Base-by-base conservation (phyloP, 2,329 filamentous ascomycete genomes). In the Fusarium euwallaceae region DNA sequence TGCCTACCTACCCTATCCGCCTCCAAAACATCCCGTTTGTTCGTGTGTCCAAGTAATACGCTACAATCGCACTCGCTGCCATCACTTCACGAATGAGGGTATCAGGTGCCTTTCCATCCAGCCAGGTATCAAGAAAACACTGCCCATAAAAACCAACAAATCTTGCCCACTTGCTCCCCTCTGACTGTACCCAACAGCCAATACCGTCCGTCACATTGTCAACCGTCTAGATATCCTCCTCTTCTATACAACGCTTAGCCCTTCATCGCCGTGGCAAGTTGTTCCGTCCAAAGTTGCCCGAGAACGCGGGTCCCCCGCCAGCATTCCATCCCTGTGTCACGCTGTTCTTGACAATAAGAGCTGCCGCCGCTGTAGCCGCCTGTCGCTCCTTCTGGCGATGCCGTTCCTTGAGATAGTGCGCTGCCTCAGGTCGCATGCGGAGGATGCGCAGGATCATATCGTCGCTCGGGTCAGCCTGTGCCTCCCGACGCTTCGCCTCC, bases 371-470 rank as follows among this genome's bases (percentile, higher is more conserved):
- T 7, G 95, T 92, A 2, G 96, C 95, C 6, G 95, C 94, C 80
- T 98, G 91, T 74, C 97, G 89, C 86, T 98, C 97, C 87, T 97
- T 97, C 82, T 99, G 97, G 74, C 97, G 89, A 81, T 95, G 95
- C 48, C 97, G 88, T 82, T 98, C 96, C 79, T 94, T 94, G 70
- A 99, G 87, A 83, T 99, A 99, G 37, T 90, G 86, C 59, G 92
- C 89, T 4, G 97, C 97, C 84, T 98, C 97, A 3, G 95, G 95
- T 64, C 97, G 88, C 97, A 99, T 99, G 61, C 97, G 90, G 75
- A 99, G 84, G 75, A 99, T 99, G 22, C 97, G 90, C 78, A 99
- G 84, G 76, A 99, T 98, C 94, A 98, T 98, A 81, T 99, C 97
- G 82, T 99, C 97, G 81, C 93, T 98, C 2, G 97, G 96, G 81